A percentile compares a stretch with the other conserved stretches of the same genome.
phyloP scores from a whole-genome alignment of 495 filamentous ascomycete genomes.

The Staphylotrichum longicolle region DNA sequence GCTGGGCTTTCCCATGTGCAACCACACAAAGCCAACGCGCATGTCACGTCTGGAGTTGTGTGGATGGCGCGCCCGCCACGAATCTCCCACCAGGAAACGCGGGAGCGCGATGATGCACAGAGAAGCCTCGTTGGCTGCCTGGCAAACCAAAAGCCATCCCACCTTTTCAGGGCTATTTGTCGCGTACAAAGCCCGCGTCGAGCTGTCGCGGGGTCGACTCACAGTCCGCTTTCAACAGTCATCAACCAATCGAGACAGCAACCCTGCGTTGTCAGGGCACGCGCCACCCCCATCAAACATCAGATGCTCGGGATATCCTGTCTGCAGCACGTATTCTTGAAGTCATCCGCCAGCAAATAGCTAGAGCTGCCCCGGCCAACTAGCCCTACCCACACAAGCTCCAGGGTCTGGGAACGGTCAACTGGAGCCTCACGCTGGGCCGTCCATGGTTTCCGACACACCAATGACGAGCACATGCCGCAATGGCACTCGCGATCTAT shows the following conservation, averaged over 20 bases:
- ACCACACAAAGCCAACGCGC: slow-evolving; percentile 1
- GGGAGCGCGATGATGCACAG: slow-evolving; percentile 7
- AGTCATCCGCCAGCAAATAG: background rate
- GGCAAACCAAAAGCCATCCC: background rate
- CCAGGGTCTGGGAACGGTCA: background rate
- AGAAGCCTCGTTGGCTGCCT: slow-evolving; percentile 8
- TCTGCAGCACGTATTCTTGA: background rate
- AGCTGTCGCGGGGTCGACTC: slow-evolving; percentile 2
- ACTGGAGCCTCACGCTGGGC: background rate
- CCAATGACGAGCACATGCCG: slow-evolving; percentile 9
- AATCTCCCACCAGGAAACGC: background rate
- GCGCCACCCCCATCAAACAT: slow-evolving; percentile 4
- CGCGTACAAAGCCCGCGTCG: slow-evolving; percentile 4
- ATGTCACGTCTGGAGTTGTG: background rate
- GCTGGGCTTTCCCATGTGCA: background rate
- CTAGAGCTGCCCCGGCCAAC: background rate
- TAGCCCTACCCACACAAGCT: background rate
- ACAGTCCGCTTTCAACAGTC: background rate
- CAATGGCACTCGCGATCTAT: background rate
- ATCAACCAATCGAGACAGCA: slow-evolving; percentile 5
- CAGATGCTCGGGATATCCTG: slow-evolving; percentile 6
- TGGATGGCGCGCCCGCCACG: background rate
- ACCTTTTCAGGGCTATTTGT: background rate
- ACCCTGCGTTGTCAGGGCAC: background rate
- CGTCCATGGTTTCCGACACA: background rate